phyloP scores from a whole-genome alignment of 2,329 filamentous ascomycete species.

The Aspergillus sojae region DNA sequence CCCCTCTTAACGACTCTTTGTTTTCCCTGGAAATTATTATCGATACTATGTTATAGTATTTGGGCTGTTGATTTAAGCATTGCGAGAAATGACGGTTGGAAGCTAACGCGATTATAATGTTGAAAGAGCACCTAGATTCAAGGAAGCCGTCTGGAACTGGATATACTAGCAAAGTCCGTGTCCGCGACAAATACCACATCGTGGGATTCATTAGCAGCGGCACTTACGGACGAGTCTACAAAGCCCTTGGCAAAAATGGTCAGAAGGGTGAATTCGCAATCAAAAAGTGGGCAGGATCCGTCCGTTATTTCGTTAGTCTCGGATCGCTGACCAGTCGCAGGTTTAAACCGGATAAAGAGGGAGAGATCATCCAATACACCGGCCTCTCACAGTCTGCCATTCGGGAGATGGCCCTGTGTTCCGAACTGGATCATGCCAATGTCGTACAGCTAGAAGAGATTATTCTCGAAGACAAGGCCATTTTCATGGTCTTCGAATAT shows the following conservation, averaged over 20 bases:
- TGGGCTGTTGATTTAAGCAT: neutral
- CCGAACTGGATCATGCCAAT: conserved; percentile 84
- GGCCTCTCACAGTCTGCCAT: conserved; percentile 97
- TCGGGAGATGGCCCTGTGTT: conserved; percentile 95
- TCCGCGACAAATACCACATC: conserved; percentile 92
- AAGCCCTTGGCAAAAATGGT: conserved; percentile 77
- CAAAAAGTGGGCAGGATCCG: conserved; percentile 71
- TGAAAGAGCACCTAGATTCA: conserved; percentile 39
- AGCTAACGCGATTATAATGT: conserved; percentile 27
- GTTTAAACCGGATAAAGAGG: conserved; percentile 97
- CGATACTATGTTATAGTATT: neutral
- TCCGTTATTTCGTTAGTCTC: neutral
- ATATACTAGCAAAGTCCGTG: conserved; percentile 75
- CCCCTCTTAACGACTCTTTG: conserved; percentile 5
- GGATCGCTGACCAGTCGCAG: conserved; percentile 39
- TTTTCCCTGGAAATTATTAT: neutral
- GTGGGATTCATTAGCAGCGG: conserved; percentile 98
- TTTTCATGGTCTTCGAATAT: conserved; percentile 99
- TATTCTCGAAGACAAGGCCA: conserved; percentile 97
- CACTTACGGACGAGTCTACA: conserved; percentile 97
- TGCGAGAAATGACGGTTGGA: neutral
- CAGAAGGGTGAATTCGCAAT: conserved; percentile 87
- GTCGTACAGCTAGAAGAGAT: conserved; percentile 92
- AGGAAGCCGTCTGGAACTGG: conserved; percentile 49
- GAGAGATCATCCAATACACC: conserved; percentile 90